Evolutionary conservation across 1,284 basidiomycete species (phyloP), one percentile per base, ranked within the genome.

Genomic region (Marasmius oreades): DNA sequence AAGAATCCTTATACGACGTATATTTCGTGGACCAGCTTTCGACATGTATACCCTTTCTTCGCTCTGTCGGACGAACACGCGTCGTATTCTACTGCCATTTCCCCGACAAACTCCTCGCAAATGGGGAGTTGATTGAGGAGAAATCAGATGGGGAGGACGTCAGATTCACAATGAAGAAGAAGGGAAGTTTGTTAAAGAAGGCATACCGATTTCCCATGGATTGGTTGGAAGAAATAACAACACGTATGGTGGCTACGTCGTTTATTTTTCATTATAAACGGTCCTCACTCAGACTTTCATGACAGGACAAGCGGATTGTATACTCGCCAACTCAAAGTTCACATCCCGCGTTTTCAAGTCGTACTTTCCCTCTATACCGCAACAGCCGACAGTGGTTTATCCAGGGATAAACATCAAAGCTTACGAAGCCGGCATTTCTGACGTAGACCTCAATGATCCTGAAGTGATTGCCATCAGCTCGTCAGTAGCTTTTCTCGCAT

Each of bases 11-110:
- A 28, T 88, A 88, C 67, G 96, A 99, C 67, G 84, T 98, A 26
- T 95, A 89, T 75, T 88, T 99, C 59, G 89, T 98, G 16, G 97
- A 99, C 73, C 96, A 98, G 69, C 84, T 98, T 20, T 93, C 93
- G 1, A 93, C 93, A 1, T 93, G 90, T 59, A 80, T 98, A 18
- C 96, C 96, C 0, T 76, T 96, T 59, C 77, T 99, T 1, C 82
- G 92, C 12, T 69, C 78, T 52, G 68, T 92, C 10, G 82, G 79
- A 2, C 77, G 78, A 11, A 92, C 84, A 10, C 84, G 92, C 1
- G 90, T 97, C 23, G 85, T 99, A 16, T 99, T 98, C 73, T 99
- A 99, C 71, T 97, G 95, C 65, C 96, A 99, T 70, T 99, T 98
- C 66, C 96, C 97, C 0, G 95, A 98, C 73, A 94, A 95, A 69